Percentiles rank a stretch among this genome's conserved stretches.
Evolutionary conservation across 2,329 filamentous ascomycete species (phyloP).

Genomic region (Exophiala bonariae): DNA sequence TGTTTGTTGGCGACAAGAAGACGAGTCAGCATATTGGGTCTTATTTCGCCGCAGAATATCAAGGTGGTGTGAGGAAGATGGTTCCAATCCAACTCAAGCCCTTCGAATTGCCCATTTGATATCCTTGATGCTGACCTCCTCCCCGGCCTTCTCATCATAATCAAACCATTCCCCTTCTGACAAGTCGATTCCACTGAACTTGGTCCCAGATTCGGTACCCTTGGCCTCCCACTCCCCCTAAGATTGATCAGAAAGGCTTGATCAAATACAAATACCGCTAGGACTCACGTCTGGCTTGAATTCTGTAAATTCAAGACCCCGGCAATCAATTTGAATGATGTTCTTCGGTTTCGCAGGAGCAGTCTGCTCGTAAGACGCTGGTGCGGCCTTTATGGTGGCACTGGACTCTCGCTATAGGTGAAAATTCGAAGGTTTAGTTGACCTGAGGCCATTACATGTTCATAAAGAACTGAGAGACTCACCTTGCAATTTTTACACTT

Average conservation of each 20-base stretch:
- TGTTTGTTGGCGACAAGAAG: no score
- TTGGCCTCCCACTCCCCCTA: slow-evolving; percentile 89
- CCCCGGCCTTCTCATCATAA: slow-evolving; percentile 89
- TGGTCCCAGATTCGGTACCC: slow-evolving; percentile 75
- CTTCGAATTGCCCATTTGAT: slow-evolving; percentile 82
- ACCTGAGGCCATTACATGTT: no score
- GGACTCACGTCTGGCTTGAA: slow-evolving; percentile 80
- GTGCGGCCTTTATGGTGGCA: slow-evolving; percentile 75
- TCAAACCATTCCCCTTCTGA: slow-evolving; percentile 95
- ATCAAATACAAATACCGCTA: no score
- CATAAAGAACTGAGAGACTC: no score
- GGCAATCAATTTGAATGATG: slow-evolving; percentile 88
- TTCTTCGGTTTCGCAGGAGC: slow-evolving; percentile 75
- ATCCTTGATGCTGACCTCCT: slow-evolving; percentile 91
- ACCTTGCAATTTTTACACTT: slow-evolving; percentile 98
- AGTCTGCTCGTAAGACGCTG: slow-evolving; percentile 67
- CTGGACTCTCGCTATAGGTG: slow-evolving; percentile 88
- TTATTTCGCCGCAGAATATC: no score
- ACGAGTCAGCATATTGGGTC: no score
- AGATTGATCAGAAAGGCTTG: slow-evolving; percentile 3
- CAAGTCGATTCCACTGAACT: slow-evolving; percentile 80
- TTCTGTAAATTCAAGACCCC: slow-evolving; percentile 86
- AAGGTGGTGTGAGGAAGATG: background rate
- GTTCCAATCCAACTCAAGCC: slow-evolving; percentile 45
- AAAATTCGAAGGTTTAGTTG: no score